phyloP scores from a whole-genome alignment of 2,329 filamentous ascomycete genomes.

The Byssothecium circinans region DNA sequence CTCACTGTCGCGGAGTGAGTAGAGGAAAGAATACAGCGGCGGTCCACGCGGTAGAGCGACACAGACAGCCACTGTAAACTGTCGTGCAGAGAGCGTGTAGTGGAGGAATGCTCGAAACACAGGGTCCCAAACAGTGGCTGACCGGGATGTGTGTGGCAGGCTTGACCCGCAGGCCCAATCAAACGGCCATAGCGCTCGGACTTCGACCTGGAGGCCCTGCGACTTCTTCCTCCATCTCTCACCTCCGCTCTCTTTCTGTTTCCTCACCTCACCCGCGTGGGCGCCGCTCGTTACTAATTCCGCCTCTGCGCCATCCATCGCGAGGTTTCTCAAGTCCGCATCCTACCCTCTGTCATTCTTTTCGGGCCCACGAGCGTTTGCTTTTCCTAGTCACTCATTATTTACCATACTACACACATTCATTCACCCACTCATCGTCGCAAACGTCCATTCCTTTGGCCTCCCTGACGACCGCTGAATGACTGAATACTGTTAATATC shows the following conservation, averaged over 20 bases:
- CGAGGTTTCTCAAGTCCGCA: conserved; percentile 27
- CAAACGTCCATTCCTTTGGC: conserved; percentile 4
- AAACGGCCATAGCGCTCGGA: conserved; percentile 5
- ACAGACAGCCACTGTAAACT: background rate
- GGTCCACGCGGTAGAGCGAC: background rate
- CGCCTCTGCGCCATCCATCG: conserved; percentile 14
- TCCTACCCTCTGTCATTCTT: conserved; percentile 47
- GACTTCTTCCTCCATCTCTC: conserved; percentile 37
- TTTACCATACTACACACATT: conserved; percentile 12
- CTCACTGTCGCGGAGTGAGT: no score
- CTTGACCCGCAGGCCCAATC: conserved; percentile 20
- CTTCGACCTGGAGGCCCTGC: background rate
- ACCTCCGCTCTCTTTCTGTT: conserved; percentile 26
- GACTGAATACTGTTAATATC: conserved; percentile 42
- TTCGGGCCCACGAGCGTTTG: conserved; percentile 30
- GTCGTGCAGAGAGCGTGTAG: no score
- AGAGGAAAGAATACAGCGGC: no score
- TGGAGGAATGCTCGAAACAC: background rate
- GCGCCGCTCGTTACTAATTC: conserved; percentile 38
- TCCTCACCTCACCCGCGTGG: conserved; percentile 39
- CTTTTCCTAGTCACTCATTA: conserved; percentile 16
- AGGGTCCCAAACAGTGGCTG: background rate
- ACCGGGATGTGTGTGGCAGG: background rate
- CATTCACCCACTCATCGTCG: conserved; percentile 6
- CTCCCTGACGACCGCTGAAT: conserved; percentile 33